Evolutionary conservation across 768 basidiomycete genomes (phyloP).

Genomic region (Russula ochroleuca): DNA sequence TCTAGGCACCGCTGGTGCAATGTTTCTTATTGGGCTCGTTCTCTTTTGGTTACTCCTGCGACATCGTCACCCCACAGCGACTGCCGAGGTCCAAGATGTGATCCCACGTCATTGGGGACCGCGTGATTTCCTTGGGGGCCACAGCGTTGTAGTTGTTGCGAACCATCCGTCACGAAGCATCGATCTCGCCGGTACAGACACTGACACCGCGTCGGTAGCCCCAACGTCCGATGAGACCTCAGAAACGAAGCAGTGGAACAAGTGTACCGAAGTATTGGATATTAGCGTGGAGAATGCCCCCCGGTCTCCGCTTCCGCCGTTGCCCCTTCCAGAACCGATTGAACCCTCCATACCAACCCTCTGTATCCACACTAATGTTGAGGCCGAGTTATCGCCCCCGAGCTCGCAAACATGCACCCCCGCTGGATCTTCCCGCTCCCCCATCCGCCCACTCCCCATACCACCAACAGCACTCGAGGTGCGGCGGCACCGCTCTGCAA

Average conservation of each 20-base stretch:
- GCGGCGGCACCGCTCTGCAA: constrained; percentile 10
- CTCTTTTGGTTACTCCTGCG: constrained; percentile 15
- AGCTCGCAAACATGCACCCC: background rate
- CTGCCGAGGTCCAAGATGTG: background rate
- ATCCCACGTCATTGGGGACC: constrained; percentile 4
- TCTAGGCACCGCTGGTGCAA: constrained; percentile 2
- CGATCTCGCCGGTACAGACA: constrained; percentile 14
- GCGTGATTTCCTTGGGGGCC: background rate
- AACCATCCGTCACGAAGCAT: constrained; percentile 13
- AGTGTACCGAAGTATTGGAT: constrained; percentile 11
- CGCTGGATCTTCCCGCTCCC: background rate
- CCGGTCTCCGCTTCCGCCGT: background rate
- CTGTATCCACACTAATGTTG: constrained; percentile 11
- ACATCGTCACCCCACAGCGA: constrained; percentile 3
- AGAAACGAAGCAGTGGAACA: constrained; percentile 2
- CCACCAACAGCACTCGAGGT: constrained; percentile 5
- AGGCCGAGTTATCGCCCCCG: background rate
- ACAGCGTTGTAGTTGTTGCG: background rate
- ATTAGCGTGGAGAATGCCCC: constrained; percentile 17
- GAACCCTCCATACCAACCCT: constrained; percentile 8
- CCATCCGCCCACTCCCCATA: constrained; percentile 14
- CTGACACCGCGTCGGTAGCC: background rate
- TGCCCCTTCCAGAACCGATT: constrained; percentile 10
- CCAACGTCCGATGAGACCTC: background rate
- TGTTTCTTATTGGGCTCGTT: constrained; percentile 11